These are phyloP conservation scores for Penicillium chermesinum DNA, from an alignment of 495 filamentous ascomycete species.

Conservation along the genomic window DNA sequence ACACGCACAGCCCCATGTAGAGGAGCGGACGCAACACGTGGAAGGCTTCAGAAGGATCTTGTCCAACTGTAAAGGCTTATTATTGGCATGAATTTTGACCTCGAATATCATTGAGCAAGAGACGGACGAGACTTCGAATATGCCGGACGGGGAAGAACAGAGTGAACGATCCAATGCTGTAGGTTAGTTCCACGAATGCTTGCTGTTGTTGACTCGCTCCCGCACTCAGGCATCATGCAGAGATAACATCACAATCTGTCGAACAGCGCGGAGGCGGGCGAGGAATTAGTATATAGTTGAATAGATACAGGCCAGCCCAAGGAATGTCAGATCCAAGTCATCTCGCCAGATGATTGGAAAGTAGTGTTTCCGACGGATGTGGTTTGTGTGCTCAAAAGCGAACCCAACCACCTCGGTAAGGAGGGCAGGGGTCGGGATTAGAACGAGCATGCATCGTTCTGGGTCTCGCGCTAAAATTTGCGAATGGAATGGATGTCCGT, in stretches of 20 bases:
- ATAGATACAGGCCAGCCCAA: neutral
- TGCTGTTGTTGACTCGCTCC: neutral
- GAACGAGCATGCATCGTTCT: constrained; percentile 45
- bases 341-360: neutral
- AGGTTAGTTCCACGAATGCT: neutral
- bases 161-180: neutral
- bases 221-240: neutral
- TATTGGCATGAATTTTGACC: constrained; percentile 46
- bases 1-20: constrained; percentile 44
- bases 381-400: constrained; percentile 47
- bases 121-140: constrained; percentile 49
- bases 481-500: constrained; percentile 17
- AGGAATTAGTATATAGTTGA: neutral
- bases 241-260: constrained; percentile 4
- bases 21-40: constrained; percentile 47
- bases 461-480: constrained; percentile 41
- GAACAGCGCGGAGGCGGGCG: neutral
- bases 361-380: constrained; percentile 1
- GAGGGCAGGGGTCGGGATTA: constrained; percentile 42
- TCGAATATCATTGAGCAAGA: constrained; percentile 42
- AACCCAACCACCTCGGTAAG: constrained; percentile 38
- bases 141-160: constrained; percentile 20
- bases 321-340: neutral
- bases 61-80: constrained; percentile 28
- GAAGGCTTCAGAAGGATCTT: constrained; percentile 33